Evolutionary conservation across 2,329 filamentous ascomycete species (phyloP).

Genomic region (Alternaria brassicicola): DNA sequence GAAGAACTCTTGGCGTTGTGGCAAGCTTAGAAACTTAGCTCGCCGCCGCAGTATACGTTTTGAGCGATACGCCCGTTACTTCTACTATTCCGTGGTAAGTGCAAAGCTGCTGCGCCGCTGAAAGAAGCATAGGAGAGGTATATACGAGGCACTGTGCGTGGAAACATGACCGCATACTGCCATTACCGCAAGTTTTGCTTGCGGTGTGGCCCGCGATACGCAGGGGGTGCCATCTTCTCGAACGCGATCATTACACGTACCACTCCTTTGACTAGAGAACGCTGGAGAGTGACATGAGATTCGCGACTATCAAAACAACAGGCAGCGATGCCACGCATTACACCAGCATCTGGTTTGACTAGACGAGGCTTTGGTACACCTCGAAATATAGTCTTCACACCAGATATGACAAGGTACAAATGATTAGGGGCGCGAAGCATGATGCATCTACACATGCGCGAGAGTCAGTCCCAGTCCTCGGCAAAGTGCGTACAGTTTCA

Average conservation of each 20-base stretch:
- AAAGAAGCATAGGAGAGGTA: background rate
- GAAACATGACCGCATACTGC: background rate
- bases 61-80: background rate
- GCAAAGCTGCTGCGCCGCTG: background rate
- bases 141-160: background rate
- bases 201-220: background rate
- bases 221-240: background rate
- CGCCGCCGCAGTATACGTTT: background rate
- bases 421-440: background rate
- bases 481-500: background rate
- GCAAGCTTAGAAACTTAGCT: background rate
- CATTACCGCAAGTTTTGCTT: background rate
- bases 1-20: background rate
- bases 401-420: background rate
- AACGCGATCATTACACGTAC: background rate
- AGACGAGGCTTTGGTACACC: background rate
- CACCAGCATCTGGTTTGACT: no score
- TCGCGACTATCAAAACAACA: background rate
- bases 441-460: background rate
- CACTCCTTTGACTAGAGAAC: background rate
- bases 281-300: background rate
- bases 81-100: background rate
- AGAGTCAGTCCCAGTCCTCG: background rate
- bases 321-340: background rate
- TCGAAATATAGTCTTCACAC: background rate